phyloP scores from a whole-genome alignment of 306 rosid species.

The Hippophae tibetana region DNA sequence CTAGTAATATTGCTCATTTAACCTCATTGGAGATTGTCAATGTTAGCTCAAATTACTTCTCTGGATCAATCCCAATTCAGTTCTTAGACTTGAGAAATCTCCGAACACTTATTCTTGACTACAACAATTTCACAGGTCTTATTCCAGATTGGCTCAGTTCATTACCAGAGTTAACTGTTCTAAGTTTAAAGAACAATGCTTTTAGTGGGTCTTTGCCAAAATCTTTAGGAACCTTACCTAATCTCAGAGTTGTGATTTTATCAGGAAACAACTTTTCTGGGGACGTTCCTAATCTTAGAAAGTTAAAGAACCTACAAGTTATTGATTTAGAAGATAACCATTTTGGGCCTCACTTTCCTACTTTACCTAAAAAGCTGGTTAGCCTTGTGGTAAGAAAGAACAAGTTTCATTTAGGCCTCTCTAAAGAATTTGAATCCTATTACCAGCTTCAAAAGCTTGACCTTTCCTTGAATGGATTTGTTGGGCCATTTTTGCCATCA shows the following conservation, averaged over 20 bases:
- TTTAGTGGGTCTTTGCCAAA: slow-evolving; percentile 53
- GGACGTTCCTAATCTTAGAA: slow-evolving; percentile 52
- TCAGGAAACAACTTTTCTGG: slow-evolving; percentile 61
- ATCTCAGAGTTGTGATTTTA: slow-evolving; percentile 55
- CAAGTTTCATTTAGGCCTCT: slow-evolving; percentile 47
- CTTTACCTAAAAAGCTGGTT: slow-evolving; percentile 44
- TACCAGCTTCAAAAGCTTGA: slow-evolving; percentile 73
- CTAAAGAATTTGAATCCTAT: slow-evolving; percentile 35
- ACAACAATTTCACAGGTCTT: slow-evolving; percentile 46
- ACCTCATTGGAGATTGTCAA: slow-evolving; percentile 74
- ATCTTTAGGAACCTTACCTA: slow-evolving; percentile 38
- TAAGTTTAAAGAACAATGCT: slow-evolving; percentile 55
- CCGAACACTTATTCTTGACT: slow-evolving; percentile 67
- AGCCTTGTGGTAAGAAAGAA: slow-evolving; percentile 66
- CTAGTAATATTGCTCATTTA: slow-evolving; percentile 35
- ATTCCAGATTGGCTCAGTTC: slow-evolving; percentile 52
- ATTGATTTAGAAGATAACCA: slow-evolving; percentile 56
- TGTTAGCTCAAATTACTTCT: slow-evolving; percentile 55
- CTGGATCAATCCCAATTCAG: slow-evolving; percentile 46
- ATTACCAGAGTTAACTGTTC: slow-evolving; percentile 53
- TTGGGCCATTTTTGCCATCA: slow-evolving; percentile 61
- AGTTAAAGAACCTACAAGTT: slow-evolving; percentile 62
- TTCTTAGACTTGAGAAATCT: slow-evolving; percentile 51
- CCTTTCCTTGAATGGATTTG: slow-evolving; percentile 62
- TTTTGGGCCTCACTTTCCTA: slow-evolving; percentile 76